Base-by-base conservation (phyloP, 1,139 yeast genomes). In the Hansenula lynferdii region DNA sequence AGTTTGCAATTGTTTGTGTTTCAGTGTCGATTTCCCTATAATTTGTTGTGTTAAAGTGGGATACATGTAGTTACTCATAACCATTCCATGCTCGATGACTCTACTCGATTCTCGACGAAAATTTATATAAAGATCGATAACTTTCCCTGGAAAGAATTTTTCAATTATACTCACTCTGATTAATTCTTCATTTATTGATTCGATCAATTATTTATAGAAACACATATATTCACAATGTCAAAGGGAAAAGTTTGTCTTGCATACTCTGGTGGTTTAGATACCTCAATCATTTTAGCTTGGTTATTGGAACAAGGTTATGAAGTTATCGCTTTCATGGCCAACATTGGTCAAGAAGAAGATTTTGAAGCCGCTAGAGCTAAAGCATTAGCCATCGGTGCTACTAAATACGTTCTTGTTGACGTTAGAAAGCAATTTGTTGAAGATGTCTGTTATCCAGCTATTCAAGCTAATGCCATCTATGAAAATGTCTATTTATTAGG, bases 161-260 rank as follows among this genome's bases (percentile, higher is more conserved):
- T 23, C 28, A 24, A 2, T 24, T 15, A n/a, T n/a, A n/a, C n/a
- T n/a, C n/a, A n/a, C n/a, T n/a, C n/a, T n/a, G n/a, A n/a, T n/a
- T 24, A 23, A 6, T 11, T 15, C 26, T 31, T 24, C 11, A 24
- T 18, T 14, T 6, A 24, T 26, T 26, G n/a, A 10, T 12, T 24
- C 11, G 5, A 26, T 23, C 23, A 22, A 8, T 22, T 10, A 9
- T 10, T 12, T 31, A 15, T 20, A 11, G 9, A 23, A 18, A 23
- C 17, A 31, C 9, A 23, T 16, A 17, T 11, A 6, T 5, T 8
- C 31, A 42, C 36, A 57, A 87, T 89, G 96, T 83, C 95, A 44
- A 90, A 90, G 70, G 97, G 97, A 65, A 90, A 90, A 72, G 97
- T 90, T 69, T 90, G 97, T 78, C 81, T 92, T 66, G 98, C 98